These are phyloP conservation scores for Colletotrichum melonis DNA, from an alignment of 2,329 filamentous ascomycete genomes.

Conservation along the genomic window DNA sequence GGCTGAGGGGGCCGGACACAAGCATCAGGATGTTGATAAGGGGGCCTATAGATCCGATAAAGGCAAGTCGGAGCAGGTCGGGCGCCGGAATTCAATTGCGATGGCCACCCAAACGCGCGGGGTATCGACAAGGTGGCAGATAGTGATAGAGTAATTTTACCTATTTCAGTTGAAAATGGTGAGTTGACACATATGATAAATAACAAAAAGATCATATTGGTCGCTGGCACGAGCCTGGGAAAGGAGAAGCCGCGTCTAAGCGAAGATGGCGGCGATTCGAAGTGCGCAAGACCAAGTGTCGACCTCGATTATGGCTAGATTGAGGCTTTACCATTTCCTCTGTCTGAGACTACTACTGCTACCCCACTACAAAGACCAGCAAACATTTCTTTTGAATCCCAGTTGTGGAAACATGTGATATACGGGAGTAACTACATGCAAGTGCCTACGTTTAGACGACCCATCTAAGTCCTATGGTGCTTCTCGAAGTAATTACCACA, in stretches of 20 bases:
- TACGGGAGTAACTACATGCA: neutral
- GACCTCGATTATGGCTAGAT: neutral
- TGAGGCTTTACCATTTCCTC: neutral
- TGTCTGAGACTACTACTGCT: neutral
- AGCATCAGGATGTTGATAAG: slow-evolving; percentile 12
- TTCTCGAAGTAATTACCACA: neutral
- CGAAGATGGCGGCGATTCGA: neutral
- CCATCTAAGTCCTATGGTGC: neutral
- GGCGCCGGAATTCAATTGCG: neutral
- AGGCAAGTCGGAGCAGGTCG: too few species aligned
- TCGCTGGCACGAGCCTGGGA: neutral
- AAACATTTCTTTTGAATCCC: neutral
- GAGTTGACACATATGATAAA: neutral
- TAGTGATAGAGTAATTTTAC: neutral
- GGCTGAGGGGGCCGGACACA: neutral
- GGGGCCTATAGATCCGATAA: neutral
- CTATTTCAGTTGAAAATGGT: neutral
- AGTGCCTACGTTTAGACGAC: neutral
- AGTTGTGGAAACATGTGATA: neutral
- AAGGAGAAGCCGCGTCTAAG: neutral
- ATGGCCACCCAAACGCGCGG: neutral
- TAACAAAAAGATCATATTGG: neutral
- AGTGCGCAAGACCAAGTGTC: neutral
- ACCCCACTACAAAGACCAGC: neutral
- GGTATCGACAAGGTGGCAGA: neutral